These are phyloP conservation scores for Suillus discolor DNA, from an alignment of 768 basidiomycete species.

Conservation along the genomic window DNA sequence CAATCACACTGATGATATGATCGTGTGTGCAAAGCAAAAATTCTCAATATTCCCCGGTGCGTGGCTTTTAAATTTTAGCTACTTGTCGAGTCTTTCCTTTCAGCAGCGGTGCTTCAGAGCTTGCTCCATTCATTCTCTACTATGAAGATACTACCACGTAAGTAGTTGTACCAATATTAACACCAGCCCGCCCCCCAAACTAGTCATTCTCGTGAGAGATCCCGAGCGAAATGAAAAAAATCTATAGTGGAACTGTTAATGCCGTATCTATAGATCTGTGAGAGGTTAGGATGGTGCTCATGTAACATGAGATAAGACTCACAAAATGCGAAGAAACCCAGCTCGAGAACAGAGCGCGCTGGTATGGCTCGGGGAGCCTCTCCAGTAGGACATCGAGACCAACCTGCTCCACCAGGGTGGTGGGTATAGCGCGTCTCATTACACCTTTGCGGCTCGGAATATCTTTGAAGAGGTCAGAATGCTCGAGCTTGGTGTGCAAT, in stretches of 20 bases:
- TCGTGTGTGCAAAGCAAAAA: too few species aligned
- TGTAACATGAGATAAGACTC: conserved; percentile 35
- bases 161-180: background rate
- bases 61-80: background rate
- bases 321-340: conserved; percentile 88
- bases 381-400: conserved; percentile 78
- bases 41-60: too few species aligned
- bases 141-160: background rate
- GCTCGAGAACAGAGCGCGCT: conserved; percentile 86
- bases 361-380: conserved; percentile 82
- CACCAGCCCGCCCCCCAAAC: conserved; percentile 8
- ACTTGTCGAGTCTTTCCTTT: background rate
- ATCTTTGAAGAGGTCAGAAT: conserved; percentile 87
- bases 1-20: too few species aligned
- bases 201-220: conserved; percentile 44
- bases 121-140: background rate
- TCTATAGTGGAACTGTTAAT: conserved; percentile 89
- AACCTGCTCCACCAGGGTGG: conserved; percentile 82
- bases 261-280: conserved; percentile 88
- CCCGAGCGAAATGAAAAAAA: conserved; percentile 93
- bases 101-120: background rate
- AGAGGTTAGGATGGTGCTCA: conserved; percentile 1
- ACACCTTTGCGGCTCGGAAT: conserved; percentile 75
- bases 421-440: conserved; percentile 80
- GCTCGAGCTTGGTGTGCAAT: conserved; percentile 90